Base-by-base conservation (phyloP, 306 rosid species). In the Rosa lucieae region DNA sequence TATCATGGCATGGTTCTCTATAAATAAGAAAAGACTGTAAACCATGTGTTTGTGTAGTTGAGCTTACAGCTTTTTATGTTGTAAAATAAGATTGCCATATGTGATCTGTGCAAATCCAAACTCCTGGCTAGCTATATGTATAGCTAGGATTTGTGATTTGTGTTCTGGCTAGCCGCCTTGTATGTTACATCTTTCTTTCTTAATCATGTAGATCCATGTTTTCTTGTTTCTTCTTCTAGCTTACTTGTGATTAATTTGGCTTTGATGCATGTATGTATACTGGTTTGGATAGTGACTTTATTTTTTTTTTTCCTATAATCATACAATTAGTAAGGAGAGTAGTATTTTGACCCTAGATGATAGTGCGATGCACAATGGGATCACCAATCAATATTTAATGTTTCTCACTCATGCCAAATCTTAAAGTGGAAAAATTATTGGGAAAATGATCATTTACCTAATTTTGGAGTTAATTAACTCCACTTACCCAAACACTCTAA, bases 31-130 rank as follows among this genome's bases (percentile, higher is more conserved):
- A 66, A 66, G 26, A 35, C 49, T 40, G 49, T 67, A 67, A 17
- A 67, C 11, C 13, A 6, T 67, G 48, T 39, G 13, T 40, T 67
- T 67, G 72, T 67, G 4, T 35, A 37, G 47, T 66, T 66, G 47
- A 10, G 13, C 40, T 67, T 67, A 67, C 29, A 67, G 72, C 49
- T 18, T 39, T 39, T 3, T 40, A 29, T 26, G 40, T 67, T 67
- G 48, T 39, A 4, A 8, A 67, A 67, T 39, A 39, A 67, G 26
- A 37, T 8, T 67, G 48, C 29, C 71, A 18, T 67, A 37, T 39
- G 71, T 15, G 46, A 35, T 21, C 23, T 74, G 6, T 67, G 74
- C 78, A 75, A 77, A 46, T 81, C 76, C 35, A 52, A 21, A 47
- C 43, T 39, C 70, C 74, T 42, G 81, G 53, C 26, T 8, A 12